Percentiles rank a stretch among this genome's conserved stretches.
phyloP scores from a whole-genome alignment of 176 grass and related monocot species.

The Lolium perenne region DNA sequence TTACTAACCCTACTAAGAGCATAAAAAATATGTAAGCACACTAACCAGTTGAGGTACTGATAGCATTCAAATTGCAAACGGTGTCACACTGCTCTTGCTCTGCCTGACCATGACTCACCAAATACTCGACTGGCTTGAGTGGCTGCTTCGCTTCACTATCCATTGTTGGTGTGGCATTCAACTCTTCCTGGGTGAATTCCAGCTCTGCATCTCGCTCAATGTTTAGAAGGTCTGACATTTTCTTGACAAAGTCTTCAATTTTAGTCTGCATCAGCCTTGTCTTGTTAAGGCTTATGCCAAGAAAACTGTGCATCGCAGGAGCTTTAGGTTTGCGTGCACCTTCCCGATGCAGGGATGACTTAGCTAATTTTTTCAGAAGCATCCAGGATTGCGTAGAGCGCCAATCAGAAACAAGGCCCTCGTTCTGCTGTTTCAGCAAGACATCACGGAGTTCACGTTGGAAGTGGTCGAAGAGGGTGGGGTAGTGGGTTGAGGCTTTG shows the following conservation, averaged over 20 bases:
- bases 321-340: slow-evolving; percentile 56
- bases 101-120: slow-evolving; percentile 72
- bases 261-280: slow-evolving; percentile 65
- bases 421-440: slow-evolving; percentile 57
- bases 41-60: slow-evolving; percentile 88
- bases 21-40: slow-evolving; percentile 24
- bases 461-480: slow-evolving; percentile 90
- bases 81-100: slow-evolving; percentile 86
- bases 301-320: slow-evolving; percentile 51
- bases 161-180: slow-evolving; percentile 58
- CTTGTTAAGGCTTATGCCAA: slow-evolving; percentile 74
- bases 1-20: neutral
- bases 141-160: slow-evolving; percentile 41
- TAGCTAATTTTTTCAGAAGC: slow-evolving; percentile 75
- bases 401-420: slow-evolving; percentile 63
- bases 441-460: slow-evolving; percentile 77
- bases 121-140: slow-evolving; percentile 63
- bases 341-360: slow-evolving; percentile 70
- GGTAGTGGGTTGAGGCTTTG: slow-evolving; percentile 86
- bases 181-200: slow-evolving; percentile 80
- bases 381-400: slow-evolving; percentile 66
- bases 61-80: slow-evolving; percentile 76
- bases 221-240: slow-evolving; percentile 78
- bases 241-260: slow-evolving; percentile 78
- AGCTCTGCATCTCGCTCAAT: slow-evolving; percentile 88